Evolutionary conservation across 164 flowering plant species (phyloP), one percentile per base, ranked within the genome.

Genomic region (Vitis amurensis): DNA sequence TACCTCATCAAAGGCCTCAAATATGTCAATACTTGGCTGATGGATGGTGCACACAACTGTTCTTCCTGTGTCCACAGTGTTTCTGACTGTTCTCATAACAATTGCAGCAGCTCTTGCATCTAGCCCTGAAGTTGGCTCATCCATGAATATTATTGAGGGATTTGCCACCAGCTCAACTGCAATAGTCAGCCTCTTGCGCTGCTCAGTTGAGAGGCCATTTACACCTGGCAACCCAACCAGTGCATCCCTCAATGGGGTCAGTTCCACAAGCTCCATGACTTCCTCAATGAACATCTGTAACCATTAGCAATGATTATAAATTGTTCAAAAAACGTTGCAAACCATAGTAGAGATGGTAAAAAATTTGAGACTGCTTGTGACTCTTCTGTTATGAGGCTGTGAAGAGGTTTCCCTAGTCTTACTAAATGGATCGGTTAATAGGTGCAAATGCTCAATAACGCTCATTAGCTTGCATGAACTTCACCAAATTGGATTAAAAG

Each of bases 51-150:
- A 87, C 9, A 87, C 88, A 55, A 87, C 88, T 3, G 88, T 87
- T 78, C 91, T 72, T 69, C 91, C 91, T 1, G 91, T 87, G 69
- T 85, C 85, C 27, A 85, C 91, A 5, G 87, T 85, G 82, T 87
- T 87, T 70, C 88, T 79, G 1, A 87, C 88, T 1, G 91, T 82
- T 74, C 91, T 80, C 91, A 87, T 87, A 61, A 87, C 91, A 69
- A 87, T 83, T 2, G 91, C 91, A 10, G 91, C 91, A 59, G 91
- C 91, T 75, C 91, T 77, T 10, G 91, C 91, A 81, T 88, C 89
- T 0, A 88, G 79, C 16, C 91, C 91, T 27, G 89, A 85, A 12
- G 91, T 88, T 66, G 91, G 91, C 68, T 88, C 91, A 68, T 88
- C 91, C 88, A 88, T 84, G 78, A 88, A 88, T 55, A 88, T 86